Evolutionary conservation across 208 protist species (phyloP), one percentile per base, ranked within the genome.

Genomic region (Tritrichomonas musculus): DNA sequence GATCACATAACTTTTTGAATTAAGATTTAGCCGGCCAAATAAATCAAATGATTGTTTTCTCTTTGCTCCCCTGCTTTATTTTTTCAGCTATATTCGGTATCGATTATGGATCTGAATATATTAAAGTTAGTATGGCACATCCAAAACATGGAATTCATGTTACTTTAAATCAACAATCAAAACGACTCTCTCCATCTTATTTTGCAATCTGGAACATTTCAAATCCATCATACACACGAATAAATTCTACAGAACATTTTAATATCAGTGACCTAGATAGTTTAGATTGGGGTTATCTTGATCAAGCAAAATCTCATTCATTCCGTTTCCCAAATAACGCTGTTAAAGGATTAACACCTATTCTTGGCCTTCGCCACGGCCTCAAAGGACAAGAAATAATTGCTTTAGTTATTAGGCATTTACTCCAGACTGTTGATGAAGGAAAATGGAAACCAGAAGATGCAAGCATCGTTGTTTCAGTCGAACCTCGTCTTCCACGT

Each of bases 111-210:
- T 47, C n/a, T 53, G 73, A 84, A 30, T 47, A 84, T n/a, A 84
- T 84, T 22, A 84, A 84, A 84, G 14, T 84, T 25, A 44, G 73
- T 53, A 84, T 84, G 27, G 73, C 73, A 33, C 36, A 13, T 53
- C 41, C 33, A 53, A 44, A 44, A 30, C 3, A 44, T 47, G 47
- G 47, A 8, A 84, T 84, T 53, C n/a, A 84, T 25, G 20, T 30
- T 53, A 44, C 73, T n/a, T 84, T 84, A 53, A 84, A 84, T 53
- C 73, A 84, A 84, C 73, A 84, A 84, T 84, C 73, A 25, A 84
- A 84, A 84, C 2, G 73, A n/a, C 36, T 47, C 53, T 47, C 73
- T 27, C 73, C 73, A 53, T 25, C 73, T 33, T 84, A 53, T 44
- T 84, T 84, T 25, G 73, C 73, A n/a, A 33, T 84, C 17, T 84